Conservation (phyloP, 345 rosid species). For the Moricandia arvensis region DNA sequence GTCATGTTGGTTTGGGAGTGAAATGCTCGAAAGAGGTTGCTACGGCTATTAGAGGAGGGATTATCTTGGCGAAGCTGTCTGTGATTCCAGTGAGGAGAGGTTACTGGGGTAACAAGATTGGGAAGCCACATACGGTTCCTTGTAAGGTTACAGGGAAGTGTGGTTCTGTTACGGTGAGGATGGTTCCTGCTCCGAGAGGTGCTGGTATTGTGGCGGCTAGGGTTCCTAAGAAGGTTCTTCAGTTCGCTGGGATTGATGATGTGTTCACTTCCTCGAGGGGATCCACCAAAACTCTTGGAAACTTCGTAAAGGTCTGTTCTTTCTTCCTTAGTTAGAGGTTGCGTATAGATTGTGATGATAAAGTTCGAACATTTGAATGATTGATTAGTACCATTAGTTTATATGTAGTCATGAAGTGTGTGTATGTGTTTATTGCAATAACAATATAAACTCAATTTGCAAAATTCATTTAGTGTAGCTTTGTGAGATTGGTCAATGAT, state of each 20-base stretch:
- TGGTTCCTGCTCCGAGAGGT: constrained; percentile 91
- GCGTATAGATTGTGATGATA: no score
- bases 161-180: constrained; percentile 73
- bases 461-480: neutral
- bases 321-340: neutral
- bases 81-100: constrained; percentile 83
- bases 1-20: constrained; percentile 80
- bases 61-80: constrained; percentile 70
- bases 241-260: constrained; percentile 80
- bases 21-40: constrained; percentile 84
- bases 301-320: constrained; percentile 70
- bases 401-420: no score
- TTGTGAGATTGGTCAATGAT: neutral
- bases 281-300: constrained; percentile 78
- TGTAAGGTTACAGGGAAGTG: constrained; percentile 89
- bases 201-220: constrained; percentile 85
- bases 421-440: no score
- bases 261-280: constrained; percentile 86
- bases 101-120: constrained; percentile 89
- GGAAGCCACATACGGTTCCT: constrained; percentile 79
- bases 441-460: no score
- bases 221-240: constrained; percentile 85
- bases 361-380: no score
- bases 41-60: constrained; percentile 72
- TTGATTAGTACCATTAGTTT: no score